Evolutionary conservation across 345 rosid genomes (phyloP).

Genomic region (Reutealis trisperma): DNA sequence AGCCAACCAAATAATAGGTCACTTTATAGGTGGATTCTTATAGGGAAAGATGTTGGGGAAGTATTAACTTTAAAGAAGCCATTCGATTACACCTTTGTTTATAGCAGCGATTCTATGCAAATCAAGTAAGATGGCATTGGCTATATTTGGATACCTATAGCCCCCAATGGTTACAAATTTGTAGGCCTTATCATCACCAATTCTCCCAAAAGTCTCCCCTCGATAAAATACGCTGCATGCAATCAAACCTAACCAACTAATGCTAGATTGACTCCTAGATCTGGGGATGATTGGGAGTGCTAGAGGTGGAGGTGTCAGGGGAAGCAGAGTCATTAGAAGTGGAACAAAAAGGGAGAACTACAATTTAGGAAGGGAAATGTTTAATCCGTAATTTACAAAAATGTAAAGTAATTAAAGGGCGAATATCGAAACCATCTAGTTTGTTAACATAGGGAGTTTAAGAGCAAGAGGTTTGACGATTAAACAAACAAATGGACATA

Average conservation of each 20-base stretch:
- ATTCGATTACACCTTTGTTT: slow-evolving; percentile 69
- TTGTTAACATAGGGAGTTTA: slow-evolving; percentile 64
- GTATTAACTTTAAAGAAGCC: slow-evolving; percentile 54
- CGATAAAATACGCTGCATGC: slow-evolving; percentile 66
- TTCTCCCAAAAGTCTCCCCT: slow-evolving; percentile 61
- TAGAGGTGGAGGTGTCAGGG: slow-evolving; percentile 63
- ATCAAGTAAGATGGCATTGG: slow-evolving; percentile 64
- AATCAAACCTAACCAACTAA: slow-evolving; percentile 64
- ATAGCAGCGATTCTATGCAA: slow-evolving; percentile 62
- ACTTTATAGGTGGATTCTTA: slow-evolving; percentile 66
- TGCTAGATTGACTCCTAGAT: slow-evolving; percentile 50
- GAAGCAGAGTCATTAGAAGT: slow-evolving; percentile 41
- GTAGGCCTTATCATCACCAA: slow-evolving; percentile 65
- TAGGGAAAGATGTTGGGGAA: slow-evolving; percentile 56
- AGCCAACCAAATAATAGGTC: too few relatives aligned
- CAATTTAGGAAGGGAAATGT: slow-evolving; percentile 73
- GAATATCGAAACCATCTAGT: slow-evolving; percentile 65
- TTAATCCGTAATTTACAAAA: slow-evolving; percentile 73
- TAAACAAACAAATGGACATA: slow-evolving; percentile 87
- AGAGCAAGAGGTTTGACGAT: slow-evolving; percentile 74
- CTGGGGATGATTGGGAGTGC: slow-evolving; percentile 70
- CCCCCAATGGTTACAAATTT: slow-evolving; percentile 69
- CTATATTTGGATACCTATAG: slow-evolving; percentile 68
- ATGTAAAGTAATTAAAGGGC: slow-evolving; percentile 74
- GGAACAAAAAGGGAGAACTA: slow-evolving; percentile 65